phyloP scores from a whole-genome alignment of 768 basidiomycete species.

The Megacollybia marginata region DNA sequence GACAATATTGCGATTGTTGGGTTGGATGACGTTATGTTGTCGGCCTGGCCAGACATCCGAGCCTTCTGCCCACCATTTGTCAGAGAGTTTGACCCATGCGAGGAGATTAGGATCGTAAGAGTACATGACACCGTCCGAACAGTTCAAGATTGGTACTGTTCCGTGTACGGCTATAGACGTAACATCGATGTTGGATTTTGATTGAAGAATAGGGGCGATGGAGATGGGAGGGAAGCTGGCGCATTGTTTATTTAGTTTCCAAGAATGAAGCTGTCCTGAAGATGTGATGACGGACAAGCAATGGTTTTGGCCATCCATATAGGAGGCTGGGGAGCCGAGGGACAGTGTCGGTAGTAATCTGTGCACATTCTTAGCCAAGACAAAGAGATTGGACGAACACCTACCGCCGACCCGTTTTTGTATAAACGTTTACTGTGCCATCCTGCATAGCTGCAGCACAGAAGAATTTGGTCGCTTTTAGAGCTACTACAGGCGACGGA shows the following conservation, averaged over 20 bases:
- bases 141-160: slow-evolving; percentile 68
- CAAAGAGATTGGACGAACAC: slow-evolving; percentile 12
- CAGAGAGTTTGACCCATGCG: slow-evolving; percentile 70
- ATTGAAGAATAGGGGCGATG: slow-evolving; percentile 1
- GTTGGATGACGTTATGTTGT: slow-evolving; percentile 34
- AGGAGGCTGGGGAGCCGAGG: slow-evolving; percentile 63
- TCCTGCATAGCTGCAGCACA: slow-evolving; percentile 77
- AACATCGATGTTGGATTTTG: slow-evolving; percentile 53
- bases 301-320: slow-evolving; percentile 59
- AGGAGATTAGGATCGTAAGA: slow-evolving; percentile 66
- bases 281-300: slow-evolving; percentile 69
- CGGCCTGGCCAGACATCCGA: slow-evolving; percentile 80
- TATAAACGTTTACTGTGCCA: slow-evolving; percentile 78
- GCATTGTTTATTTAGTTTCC: slow-evolving; percentile 36
- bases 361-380: not conserved
- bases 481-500: slow-evolving; percentile 57
- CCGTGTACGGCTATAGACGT: slow-evolving; percentile 61
- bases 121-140: slow-evolving; percentile 72
- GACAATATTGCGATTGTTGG: slow-evolving; percentile 44
- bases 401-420: slow-evolving; percentile 76
- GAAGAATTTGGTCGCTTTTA: slow-evolving; percentile 58
- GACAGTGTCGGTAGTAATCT: slow-evolving; percentile 75
- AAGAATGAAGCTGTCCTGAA: slow-evolving; percentile 64
- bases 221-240: not conserved
- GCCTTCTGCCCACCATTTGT: slow-evolving; percentile 80